phyloP scores from a whole-genome alignment of 2,329 filamentous ascomycete species.

The Neoscytalidium dimidiatum region DNA sequence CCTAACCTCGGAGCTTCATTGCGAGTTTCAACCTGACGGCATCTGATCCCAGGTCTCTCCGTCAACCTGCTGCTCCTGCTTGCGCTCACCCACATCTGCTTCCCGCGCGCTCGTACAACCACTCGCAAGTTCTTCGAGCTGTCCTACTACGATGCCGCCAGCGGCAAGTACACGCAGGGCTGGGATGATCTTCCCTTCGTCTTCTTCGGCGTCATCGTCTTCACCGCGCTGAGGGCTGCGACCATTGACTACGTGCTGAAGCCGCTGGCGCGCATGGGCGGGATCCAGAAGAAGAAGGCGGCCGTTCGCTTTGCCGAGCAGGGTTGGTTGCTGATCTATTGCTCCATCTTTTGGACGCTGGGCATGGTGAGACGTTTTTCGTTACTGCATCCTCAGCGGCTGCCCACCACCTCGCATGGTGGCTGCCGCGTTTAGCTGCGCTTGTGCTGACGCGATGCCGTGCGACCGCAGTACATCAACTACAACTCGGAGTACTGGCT shows the following conservation, averaged over 20 bases:
- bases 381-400: background rate
- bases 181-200: slow-evolving; percentile 79
- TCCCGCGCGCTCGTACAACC: slow-evolving; percentile 75
- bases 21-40: background rate
- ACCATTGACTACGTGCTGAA: slow-evolving; percentile 85
- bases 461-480: slow-evolving; percentile 69
- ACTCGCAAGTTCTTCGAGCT: slow-evolving; percentile 88
- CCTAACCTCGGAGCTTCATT: background rate
- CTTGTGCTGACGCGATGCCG: slow-evolving; percentile 20
- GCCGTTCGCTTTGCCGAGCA: slow-evolving; percentile 89
- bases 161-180: slow-evolving; percentile 73
- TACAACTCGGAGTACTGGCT: slow-evolving; percentile 76
- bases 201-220: slow-evolving; percentile 75
- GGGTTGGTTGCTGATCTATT: slow-evolving; percentile 87
- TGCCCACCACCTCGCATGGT: background rate
- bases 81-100: slow-evolving; percentile 76
- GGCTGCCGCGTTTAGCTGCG: background rate
- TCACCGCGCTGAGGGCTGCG: slow-evolving; percentile 82
- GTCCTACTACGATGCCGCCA: slow-evolving; percentile 74
- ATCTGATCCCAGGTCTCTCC: slow-evolving; percentile 65
- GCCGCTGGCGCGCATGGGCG: slow-evolving; percentile 71
- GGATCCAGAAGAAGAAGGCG: slow-evolving; percentile 75
- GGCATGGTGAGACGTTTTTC: slow-evolving; percentile 66
- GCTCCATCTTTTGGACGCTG: slow-evolving; percentile 75
- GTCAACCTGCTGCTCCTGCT: slow-evolving; percentile 84